These are phyloP conservation scores for Pythium biforme DNA, from an alignment of 352 stramenopile genomes.

Conservation along the genomic window DNA sequence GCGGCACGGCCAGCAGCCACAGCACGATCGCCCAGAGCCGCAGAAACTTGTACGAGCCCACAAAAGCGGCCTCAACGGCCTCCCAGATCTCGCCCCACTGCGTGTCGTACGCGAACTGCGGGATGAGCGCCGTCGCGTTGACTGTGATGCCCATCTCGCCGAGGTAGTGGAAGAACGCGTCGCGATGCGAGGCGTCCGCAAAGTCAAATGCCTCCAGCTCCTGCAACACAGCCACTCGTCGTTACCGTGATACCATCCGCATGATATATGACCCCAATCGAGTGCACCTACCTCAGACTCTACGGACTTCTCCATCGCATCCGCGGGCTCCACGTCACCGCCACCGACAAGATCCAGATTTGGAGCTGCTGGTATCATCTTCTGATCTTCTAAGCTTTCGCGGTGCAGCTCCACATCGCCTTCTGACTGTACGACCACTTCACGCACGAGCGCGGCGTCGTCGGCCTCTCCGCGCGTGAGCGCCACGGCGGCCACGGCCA, in stretches of 20 bases:
- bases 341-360: not conserved
- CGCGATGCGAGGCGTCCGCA: constrained; percentile 7
- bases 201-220: not conserved
- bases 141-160: constrained; percentile 17
- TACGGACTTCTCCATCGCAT: not conserved
- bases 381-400: not conserved
- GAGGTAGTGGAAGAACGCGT: constrained; percentile 24
- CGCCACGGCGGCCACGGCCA: constrained; percentile 6
- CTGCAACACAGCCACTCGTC: not conserved
- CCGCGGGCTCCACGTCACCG: not conserved
- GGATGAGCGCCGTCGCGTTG: constrained; percentile 32
- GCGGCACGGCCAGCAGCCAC: constrained; percentile 42
- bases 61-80: constrained; percentile 47
- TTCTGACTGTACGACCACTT: constrained; percentile 11
- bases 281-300: not conserved
- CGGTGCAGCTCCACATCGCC: constrained; percentile 7
- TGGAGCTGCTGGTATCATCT: not conserved
- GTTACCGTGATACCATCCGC: not conserved
- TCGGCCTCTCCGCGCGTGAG: not conserved
- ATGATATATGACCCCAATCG: too few relatives aligned
- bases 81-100: constrained; percentile 65
- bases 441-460: not conserved
- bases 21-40: constrained; percentile 61
- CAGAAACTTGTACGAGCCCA: constrained; percentile 62
- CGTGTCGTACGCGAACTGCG: constrained; percentile 46